phyloP scores from a whole-genome alignment of 306 rosid genomes.

The Ammopiptanthus mongolicus region DNA sequence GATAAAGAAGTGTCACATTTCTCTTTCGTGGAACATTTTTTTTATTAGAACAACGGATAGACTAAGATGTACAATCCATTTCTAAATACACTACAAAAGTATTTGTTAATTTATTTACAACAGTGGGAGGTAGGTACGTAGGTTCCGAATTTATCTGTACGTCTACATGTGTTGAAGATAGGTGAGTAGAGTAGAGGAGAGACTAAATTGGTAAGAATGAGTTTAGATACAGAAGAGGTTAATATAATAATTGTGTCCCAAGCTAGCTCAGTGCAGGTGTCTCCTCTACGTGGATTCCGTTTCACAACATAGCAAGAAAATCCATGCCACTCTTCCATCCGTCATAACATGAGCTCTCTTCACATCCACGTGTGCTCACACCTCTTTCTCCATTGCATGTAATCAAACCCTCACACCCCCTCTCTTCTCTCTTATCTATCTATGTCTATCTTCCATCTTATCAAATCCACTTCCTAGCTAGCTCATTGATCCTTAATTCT shows the following conservation, averaged over 20 bases:
- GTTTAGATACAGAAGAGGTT: not conserved
- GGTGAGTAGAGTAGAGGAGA: too few relatives aligned
- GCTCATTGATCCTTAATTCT: not conserved
- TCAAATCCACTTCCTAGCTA: not conserved
- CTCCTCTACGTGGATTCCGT: not conserved
- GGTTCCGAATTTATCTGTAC: too few relatives aligned
- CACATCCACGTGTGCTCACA: conserved; percentile 43
- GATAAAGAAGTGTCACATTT: too few relatives aligned
- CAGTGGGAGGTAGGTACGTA: too few relatives aligned
- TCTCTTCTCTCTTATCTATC: not conserved
- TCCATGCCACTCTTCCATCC: conserved; percentile 41
- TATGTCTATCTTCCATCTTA: not conserved
- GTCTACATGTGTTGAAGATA: too few relatives aligned
- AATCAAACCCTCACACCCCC: not conserved
- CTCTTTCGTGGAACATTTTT: too few relatives aligned
- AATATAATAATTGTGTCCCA: not conserved
- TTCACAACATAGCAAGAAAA: not conserved
- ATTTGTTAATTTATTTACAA: too few relatives aligned
- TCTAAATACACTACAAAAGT: too few relatives aligned
- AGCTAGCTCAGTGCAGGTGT: not conserved
- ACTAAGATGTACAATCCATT: too few relatives aligned
- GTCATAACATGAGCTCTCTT: conserved; percentile 32
- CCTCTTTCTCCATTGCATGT: conserved; percentile 11
- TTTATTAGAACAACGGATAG: too few relatives aligned
- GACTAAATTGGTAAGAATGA: too few relatives aligned